phyloP scores from a whole-genome alignment of 768 basidiomycete genomes.

The Xerocomus spinulosus region DNA sequence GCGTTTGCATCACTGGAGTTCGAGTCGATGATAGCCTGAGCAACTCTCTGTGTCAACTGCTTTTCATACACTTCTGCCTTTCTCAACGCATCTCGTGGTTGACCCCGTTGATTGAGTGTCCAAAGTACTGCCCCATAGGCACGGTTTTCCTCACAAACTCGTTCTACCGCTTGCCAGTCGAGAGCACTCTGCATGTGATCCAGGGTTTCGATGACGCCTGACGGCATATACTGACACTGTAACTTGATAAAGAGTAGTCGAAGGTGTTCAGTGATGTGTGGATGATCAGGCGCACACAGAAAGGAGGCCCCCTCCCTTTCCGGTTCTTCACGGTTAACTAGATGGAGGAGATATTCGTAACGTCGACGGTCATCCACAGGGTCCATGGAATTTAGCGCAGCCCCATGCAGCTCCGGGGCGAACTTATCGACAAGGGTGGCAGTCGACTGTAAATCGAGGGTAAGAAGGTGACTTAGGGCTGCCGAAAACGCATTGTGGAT shows the following conservation, averaged over 20 bases:
- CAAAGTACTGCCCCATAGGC: slow-evolving; percentile 80
- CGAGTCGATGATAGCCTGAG: slow-evolving; percentile 32
- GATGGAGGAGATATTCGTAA: slow-evolving; percentile 71
- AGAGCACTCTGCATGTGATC: slow-evolving; percentile 47
- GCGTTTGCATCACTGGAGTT: slow-evolving; percentile 21
- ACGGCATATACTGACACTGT: slow-evolving; percentile 67
- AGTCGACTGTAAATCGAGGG: slow-evolving; percentile 56
- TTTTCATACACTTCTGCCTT: slow-evolving; percentile 61
- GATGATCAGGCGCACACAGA: slow-evolving; percentile 32
- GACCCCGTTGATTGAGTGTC: slow-evolving; percentile 63
- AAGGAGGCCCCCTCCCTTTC: slow-evolving; percentile 36
- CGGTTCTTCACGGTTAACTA: slow-evolving; percentile 51
- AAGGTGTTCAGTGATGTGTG: slow-evolving; percentile 45
- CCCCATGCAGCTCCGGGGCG: slow-evolving; percentile 59
- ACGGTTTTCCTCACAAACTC: slow-evolving; percentile 60
- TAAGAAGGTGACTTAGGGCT: slow-evolving; percentile 62
- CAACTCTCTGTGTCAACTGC: slow-evolving; percentile 42
- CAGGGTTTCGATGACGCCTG: slow-evolving; percentile 58
- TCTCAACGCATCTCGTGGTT: slow-evolving; percentile 58
- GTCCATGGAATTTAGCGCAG: slow-evolving; percentile 51
- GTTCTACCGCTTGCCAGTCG: slow-evolving; percentile 52
- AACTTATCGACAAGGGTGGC: slow-evolving; percentile 70
- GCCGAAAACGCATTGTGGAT: slow-evolving; percentile 50
- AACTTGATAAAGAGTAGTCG: slow-evolving; percentile 65
- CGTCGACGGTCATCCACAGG: slow-evolving; percentile 47